Evolutionary conservation across 306 rosid genomes (phyloP), one percentile per base, ranked within the genome.

Genomic region (Chamaecrista fasciculata): DNA sequence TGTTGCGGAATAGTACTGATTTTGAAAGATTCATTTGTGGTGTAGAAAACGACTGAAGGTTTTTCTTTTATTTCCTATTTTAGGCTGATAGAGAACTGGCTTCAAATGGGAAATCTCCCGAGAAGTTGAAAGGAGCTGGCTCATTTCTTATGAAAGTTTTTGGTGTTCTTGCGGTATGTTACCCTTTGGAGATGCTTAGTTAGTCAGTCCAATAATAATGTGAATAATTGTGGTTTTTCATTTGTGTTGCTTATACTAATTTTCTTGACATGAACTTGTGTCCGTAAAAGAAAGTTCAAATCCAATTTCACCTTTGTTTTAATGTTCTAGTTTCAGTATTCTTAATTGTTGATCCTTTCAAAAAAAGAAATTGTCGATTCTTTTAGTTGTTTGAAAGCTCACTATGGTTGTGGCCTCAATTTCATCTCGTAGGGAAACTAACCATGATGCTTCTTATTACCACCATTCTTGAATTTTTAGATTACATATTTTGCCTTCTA

Each of bases 91-190:
- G 70, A 75, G 95, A 94, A 34, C 73, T 91, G 79, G 87, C 84
- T 76, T 81, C 86, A 0, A 85, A 78, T 76, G 99, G 97, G 57
- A 91, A 85, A 75, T 83, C 95, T 12, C 97, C 97, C 0, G 97
- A 91, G 84, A 94, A 94, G 78, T 72, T 94, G 89, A 91, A 94
- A 69, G 99, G 91, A 20, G 97, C 97, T 39, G 99, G 99, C 47
- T 94, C 99, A 16, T 81, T 94, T 68, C 97, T 94, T 4, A 94
- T 94, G 99, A 94, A 91, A 88, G 92, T 87, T 29, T 94, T 94
- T 81, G 97, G 99, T 67, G 86, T 79, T 66, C 97, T 94, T 72
- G 99, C 96, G 59, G 99, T 94, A 86, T 69, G 92, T 77, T 81
- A 80, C 29, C 21, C 28, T 8, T 44, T 31, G 29, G 26, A 3